Base-by-base conservation (phyloP, 2,329 filamentous ascomycete genomes). In the Trichoderma sp. region DNA sequence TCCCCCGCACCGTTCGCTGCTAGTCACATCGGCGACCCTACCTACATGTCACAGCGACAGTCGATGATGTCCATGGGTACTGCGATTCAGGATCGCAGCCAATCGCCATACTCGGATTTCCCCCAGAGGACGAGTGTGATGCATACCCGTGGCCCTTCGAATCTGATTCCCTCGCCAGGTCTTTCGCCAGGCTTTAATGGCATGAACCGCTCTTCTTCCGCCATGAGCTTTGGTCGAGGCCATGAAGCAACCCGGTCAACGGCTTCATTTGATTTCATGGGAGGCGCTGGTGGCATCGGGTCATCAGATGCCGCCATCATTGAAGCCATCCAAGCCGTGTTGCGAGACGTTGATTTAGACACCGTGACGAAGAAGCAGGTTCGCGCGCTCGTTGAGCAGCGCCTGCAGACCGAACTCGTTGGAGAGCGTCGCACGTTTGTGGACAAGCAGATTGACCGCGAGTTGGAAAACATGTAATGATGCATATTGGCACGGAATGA, bases 341-440 rank as follows among this genome's bases (percentile, higher is more conserved):
- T 99, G 74, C 84, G 87, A 18, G 95, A 98, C 78, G 94, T 98
- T 0, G 95, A 99, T 81, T 86, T 99, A 56, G 96, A 99, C 80
- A 95, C 89, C n/a, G 93, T 98, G 62, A 99, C 96, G 7, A 99
- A 98, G 90, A 99, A 99, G 85, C 95, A 98, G 84, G 92, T 96
- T 71, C 88, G 93, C 65, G 95, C 93, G 4, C 87, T 98, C 58
- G 94, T 97, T 14, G 96, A 99, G 84, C 94, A 98, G 84, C 89
- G 95, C 77, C 83, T 99, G 74, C 95, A 98, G 84, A 95, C 93
- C 5, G 94, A 97, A 80, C 86, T 98, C 72, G 86, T 89, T 0
- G 95, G 94, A 26, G 95, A 98, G 82, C 91, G 94, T 81, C 90
- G 92, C 80, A 90, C 91, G 18, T 98, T 97, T 84, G 90, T 98